These are phyloP conservation scores for Syzygium aromaticum DNA, from an alignment of 345 rosid genomes.

Conservation along the genomic window DNA sequence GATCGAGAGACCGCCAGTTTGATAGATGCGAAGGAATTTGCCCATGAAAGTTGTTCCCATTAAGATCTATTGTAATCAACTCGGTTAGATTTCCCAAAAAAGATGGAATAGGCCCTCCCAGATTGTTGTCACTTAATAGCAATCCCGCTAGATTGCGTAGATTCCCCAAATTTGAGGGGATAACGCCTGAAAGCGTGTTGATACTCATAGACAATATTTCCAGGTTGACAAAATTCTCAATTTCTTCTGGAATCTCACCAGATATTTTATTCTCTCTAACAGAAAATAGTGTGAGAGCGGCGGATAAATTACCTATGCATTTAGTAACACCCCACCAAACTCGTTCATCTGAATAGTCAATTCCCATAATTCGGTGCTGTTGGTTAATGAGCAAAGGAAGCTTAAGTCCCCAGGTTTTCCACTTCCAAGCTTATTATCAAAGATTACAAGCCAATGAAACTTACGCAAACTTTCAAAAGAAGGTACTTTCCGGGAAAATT, in stretches of 20 bases:
- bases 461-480: no score
- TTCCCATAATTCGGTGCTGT: no score
- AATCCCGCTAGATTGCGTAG: accelerated
- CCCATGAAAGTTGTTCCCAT: not conserved
- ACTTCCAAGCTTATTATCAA: no score
- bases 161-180: not conserved
- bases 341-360: no score
- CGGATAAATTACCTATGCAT: no score
- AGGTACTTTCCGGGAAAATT: no score
- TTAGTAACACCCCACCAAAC: no score
- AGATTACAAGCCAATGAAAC: no score
- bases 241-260: not conserved
- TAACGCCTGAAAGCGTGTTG: not conserved
- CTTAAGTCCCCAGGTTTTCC: no score
- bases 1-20: accelerated
- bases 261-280: no score
- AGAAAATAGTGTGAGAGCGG: no score
- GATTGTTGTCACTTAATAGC: accelerated
- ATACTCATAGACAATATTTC: not conserved
- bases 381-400: no score
- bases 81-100: not conserved
- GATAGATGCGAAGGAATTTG: not conserved
- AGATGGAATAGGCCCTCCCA: not conserved
- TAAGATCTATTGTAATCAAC: accelerated
- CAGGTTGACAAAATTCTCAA: not conserved